A percentile compares a stretch with the other conserved stretches of the same genome.
phyloP scores from a whole-genome alignment of 140 eudicot species.

The Ambrosia hybrid region DNA sequence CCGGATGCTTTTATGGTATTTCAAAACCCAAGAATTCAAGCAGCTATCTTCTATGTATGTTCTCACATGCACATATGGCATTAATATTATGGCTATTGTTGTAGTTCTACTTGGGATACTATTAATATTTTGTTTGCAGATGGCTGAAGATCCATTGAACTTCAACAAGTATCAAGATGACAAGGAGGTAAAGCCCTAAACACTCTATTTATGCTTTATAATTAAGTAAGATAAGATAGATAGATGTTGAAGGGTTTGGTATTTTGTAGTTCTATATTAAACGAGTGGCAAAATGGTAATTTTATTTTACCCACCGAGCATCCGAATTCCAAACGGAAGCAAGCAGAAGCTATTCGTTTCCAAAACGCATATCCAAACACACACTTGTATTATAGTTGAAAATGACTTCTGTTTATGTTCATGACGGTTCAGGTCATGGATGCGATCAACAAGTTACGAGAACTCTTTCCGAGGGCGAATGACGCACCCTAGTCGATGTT shows the following conservation, averaged over 20 bases:
- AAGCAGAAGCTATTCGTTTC: too few species aligned
- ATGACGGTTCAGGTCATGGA: background rate
- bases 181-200: constrained; percentile 62
- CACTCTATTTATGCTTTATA: too few species aligned
- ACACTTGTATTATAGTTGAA: background rate
- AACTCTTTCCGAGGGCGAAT: background rate
- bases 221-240: too few species aligned
- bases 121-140: background rate
- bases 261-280: too few species aligned
- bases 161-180: constrained; percentile 88
- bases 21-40: constrained; percentile 54
- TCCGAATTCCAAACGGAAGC: too few species aligned
- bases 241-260: too few species aligned
- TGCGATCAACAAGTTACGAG: background rate
- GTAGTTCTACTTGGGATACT: background rate
- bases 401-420: background rate
- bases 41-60: constrained; percentile 33
- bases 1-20: constrained; percentile 94
- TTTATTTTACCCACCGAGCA: too few species aligned
- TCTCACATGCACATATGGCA: background rate
- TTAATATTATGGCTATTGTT: background rate
- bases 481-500: too few species aligned
- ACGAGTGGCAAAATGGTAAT: too few species aligned
- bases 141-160: constrained; percentile 26
- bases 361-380: background rate